phyloP scores from a whole-genome alignment of 2,329 filamentous ascomycete species.

The Exophiala aquamarina region DNA sequence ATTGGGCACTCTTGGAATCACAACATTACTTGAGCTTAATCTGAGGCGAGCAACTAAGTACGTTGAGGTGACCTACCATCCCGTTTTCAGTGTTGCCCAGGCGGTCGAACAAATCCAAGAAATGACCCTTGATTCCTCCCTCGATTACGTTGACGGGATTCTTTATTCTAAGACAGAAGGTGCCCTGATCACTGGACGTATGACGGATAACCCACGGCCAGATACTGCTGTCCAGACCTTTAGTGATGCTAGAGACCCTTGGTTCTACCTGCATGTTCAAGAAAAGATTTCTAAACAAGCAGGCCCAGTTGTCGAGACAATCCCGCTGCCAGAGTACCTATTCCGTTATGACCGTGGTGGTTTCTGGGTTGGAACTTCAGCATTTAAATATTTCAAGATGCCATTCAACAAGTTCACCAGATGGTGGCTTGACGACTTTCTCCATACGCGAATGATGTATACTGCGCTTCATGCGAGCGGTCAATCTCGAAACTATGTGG shows the following conservation, averaged over 20 bases:
- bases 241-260: slow-evolving; percentile 62
- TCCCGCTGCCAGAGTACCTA: slow-evolving; percentile 54
- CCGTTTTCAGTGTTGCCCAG: slow-evolving; percentile 50
- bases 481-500: slow-evolving; percentile 52
- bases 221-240: slow-evolving; percentile 46
- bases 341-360: slow-evolving; percentile 59
- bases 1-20: slow-evolving; percentile 61
- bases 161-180: slow-evolving; percentile 57
- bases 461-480: slow-evolving; percentile 58
- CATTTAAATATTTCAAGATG: slow-evolving; percentile 56
- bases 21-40: slow-evolving; percentile 61
- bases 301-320: slow-evolving; percentile 35
- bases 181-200: slow-evolving; percentile 60
- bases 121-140: slow-evolving; percentile 38
- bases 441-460: slow-evolving; percentile 60
- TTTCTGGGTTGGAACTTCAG: slow-evolving; percentile 58
- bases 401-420: slow-evolving; percentile 60
- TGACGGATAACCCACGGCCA: slow-evolving; percentile 48
- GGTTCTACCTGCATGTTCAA: slow-evolving; percentile 71
- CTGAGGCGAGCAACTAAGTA: slow-evolving; percentile 55
- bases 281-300: slow-evolving; percentile 1
- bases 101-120: slow-evolving; percentile 51
- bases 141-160: slow-evolving; percentile 72
- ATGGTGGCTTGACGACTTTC: slow-evolving; percentile 56
- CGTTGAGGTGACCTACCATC: slow-evolving; percentile 64